phyloP scores from a whole-genome alignment of 345 rosid species.

The Pelargonium nanum region DNA sequence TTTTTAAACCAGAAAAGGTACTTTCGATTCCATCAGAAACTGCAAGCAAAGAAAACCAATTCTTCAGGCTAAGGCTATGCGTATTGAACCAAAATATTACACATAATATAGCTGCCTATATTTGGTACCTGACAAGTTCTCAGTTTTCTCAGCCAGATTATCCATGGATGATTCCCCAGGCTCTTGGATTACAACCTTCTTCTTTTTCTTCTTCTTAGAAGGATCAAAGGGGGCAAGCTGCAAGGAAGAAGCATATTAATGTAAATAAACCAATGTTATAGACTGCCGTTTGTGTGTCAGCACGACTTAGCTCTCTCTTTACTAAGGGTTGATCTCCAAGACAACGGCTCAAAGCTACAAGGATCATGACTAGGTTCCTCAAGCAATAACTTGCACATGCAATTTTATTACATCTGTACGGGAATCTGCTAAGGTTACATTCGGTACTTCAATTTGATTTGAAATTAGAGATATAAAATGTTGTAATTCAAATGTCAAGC shows the following conservation, averaged over 20 bases:
- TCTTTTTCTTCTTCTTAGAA: constrained; percentile 92
- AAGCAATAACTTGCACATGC: background rate
- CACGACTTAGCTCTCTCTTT: background rate
- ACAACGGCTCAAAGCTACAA: background rate
- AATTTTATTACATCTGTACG: no score
- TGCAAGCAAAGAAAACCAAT: constrained; percentile 15
- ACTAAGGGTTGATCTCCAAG: background rate
- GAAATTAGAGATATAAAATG: no score
- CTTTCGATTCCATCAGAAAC: constrained; percentile 74
- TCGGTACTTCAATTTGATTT: no score
- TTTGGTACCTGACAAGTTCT: constrained; percentile 44
- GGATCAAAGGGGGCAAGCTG: constrained; percentile 88
- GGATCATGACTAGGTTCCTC: background rate
- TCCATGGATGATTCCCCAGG: constrained; percentile 53
- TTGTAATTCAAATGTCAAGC: no score
- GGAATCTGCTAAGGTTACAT: no score
- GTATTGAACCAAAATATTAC: background rate
- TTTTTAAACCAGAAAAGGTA: constrained; percentile 70
- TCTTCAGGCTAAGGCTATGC: background rate
- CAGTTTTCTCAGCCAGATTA: constrained; percentile 57
- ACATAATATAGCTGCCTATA: background rate
- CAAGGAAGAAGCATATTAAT: constrained; percentile 3
- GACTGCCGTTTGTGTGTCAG: background rate
- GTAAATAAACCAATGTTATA: background rate
- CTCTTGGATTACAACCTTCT: constrained; percentile 65